These are phyloP conservation scores for Cyclanthera cordifolia DNA, from an alignment of 306 rosid species.

Conservation along the genomic window DNA sequence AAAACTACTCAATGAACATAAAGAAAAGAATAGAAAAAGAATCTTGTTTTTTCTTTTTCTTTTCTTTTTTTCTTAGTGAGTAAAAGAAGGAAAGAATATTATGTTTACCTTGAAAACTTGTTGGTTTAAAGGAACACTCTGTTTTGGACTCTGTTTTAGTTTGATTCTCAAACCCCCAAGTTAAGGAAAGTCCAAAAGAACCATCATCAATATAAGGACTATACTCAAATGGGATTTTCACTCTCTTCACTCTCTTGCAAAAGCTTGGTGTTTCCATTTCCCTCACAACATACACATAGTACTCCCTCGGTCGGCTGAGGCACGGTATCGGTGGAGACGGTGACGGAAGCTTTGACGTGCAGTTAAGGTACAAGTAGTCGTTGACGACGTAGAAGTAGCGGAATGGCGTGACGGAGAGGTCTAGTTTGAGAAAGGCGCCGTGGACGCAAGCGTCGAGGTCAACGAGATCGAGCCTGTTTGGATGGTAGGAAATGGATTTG, in stretches of 20 bases:
- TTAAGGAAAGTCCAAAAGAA: slow-evolving; percentile 57
- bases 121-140: background rate
- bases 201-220: slow-evolving; percentile 59
- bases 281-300: slow-evolving; percentile 52
- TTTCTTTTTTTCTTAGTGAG: background rate
- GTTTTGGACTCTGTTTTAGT: background rate
- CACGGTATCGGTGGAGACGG: slow-evolving; percentile 43
- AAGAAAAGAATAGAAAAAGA: background rate
- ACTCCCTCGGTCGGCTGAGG: slow-evolving; percentile 27
- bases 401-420: slow-evolving; percentile 54
- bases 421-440: slow-evolving; percentile 51
- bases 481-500: slow-evolving; percentile 54
- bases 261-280: slow-evolving; percentile 33
- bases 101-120: slow-evolving; percentile 2
- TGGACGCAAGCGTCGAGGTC: slow-evolving; percentile 57
- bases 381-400: slow-evolving; percentile 35
- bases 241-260: slow-evolving; percentile 43
- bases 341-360: slow-evolving; percentile 29
- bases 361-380: slow-evolving; percentile 46
- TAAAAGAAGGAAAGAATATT: background rate
- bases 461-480: slow-evolving; percentile 38
- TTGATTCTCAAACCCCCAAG: slow-evolving; percentile 27
- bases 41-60: background rate
- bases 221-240: slow-evolving; percentile 53
- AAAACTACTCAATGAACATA: background rate